phyloP scores from a whole-genome alignment of 1,284 basidiomycete species.

The Boletellus deceptivus region DNA sequence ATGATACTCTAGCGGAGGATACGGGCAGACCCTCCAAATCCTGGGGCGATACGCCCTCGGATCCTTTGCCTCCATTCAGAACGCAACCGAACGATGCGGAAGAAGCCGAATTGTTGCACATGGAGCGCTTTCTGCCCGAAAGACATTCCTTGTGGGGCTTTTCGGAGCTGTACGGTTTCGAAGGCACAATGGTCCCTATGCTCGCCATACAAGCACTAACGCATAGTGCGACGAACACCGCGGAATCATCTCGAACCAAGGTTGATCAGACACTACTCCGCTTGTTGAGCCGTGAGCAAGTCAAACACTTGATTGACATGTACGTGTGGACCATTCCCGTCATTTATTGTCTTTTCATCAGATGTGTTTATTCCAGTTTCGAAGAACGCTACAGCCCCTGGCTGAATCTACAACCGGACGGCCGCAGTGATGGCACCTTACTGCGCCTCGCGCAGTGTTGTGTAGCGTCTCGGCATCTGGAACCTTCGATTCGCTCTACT shows the following conservation, averaged over 20 bases:
- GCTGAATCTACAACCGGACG: slow-evolving; percentile 37
- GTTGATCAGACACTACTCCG: slow-evolving; percentile 34
- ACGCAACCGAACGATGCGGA: slow-evolving; percentile 20
- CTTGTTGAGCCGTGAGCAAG: slow-evolving; percentile 37
- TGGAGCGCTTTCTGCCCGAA: slow-evolving; percentile 29
- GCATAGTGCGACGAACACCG: slow-evolving; percentile 17
- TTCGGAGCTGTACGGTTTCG: slow-evolving; percentile 34
- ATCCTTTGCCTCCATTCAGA: slow-evolving; percentile 22
- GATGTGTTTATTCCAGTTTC: slow-evolving; percentile 31
- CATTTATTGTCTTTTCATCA: background rate
- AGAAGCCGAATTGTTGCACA: slow-evolving; percentile 31
- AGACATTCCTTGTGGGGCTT: slow-evolving; percentile 40
- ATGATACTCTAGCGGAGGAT: slow-evolving; percentile 26
- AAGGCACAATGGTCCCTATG: slow-evolving; percentile 42
- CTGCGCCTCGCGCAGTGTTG: slow-evolving; percentile 41
- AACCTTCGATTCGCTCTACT: slow-evolving; percentile 32
- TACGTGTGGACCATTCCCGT: slow-evolving; percentile 22
- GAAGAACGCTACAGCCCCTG: slow-evolving; percentile 44
- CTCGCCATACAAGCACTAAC: slow-evolving; percentile 41
- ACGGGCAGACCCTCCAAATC: slow-evolving; percentile 19
- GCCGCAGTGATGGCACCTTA: slow-evolving; percentile 30
- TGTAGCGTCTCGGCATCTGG: slow-evolving; percentile 41
- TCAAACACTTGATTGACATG: slow-evolving; percentile 38
- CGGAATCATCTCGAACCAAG: slow-evolving; percentile 30
- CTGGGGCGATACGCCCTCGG: slow-evolving; percentile 23